These are phyloP conservation scores for Elongisporangium undulatum DNA, from an alignment of 352 stramenopile genomes.

Conservation along the genomic window DNA sequence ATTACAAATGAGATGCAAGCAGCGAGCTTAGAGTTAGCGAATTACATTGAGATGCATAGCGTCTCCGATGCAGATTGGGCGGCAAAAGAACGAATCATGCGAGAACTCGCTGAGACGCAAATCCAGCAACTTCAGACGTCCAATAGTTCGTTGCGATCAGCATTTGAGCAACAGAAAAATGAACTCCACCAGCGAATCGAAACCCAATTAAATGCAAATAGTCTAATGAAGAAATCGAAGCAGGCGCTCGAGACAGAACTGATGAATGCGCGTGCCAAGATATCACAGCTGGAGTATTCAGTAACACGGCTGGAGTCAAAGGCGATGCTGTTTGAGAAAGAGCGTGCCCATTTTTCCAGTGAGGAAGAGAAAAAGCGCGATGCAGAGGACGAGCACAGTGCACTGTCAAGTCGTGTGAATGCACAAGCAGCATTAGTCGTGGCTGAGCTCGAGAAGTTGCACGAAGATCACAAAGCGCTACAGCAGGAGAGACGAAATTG, in stretches of 20 bases:
- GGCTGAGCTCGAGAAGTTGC: slow-evolving; percentile 38
- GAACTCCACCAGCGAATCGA: slow-evolving; percentile 30
- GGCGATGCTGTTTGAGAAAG: slow-evolving; percentile 39
- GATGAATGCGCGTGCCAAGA: slow-evolving; percentile 13
- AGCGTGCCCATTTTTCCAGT: slow-evolving; percentile 28
- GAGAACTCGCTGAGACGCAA: slow-evolving; percentile 1
- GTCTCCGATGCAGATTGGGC: slow-evolving; percentile 29
- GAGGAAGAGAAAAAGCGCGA: slow-evolving; percentile 32
- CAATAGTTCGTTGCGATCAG: slow-evolving; percentile 1
- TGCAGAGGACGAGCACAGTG: slow-evolving; percentile 17
- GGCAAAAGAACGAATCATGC: slow-evolving; percentile 13
- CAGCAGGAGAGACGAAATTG: slow-evolving; percentile 15
- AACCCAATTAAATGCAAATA: slow-evolving; percentile 35
- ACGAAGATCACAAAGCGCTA: slow-evolving; percentile 37
- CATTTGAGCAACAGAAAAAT: slow-evolving; percentile 23
- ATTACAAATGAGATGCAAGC: slow-evolving; percentile 7
- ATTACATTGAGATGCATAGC: slow-evolving; percentile 20
- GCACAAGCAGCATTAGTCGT: slow-evolving; percentile 34
- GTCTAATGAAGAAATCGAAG: slow-evolving; percentile 31
- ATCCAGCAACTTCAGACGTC: slow-evolving; percentile 2
- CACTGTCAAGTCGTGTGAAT: slow-evolving; percentile 31
- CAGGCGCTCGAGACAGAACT: slow-evolving; percentile 32
- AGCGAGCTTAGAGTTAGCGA: slow-evolving; percentile 6
- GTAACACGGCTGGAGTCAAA: slow-evolving; percentile 39
- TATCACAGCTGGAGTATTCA: slow-evolving; percentile 24